Evolutionary conservation across 306 rosid genomes (phyloP).

Genomic region (Betula pendula): DNA sequence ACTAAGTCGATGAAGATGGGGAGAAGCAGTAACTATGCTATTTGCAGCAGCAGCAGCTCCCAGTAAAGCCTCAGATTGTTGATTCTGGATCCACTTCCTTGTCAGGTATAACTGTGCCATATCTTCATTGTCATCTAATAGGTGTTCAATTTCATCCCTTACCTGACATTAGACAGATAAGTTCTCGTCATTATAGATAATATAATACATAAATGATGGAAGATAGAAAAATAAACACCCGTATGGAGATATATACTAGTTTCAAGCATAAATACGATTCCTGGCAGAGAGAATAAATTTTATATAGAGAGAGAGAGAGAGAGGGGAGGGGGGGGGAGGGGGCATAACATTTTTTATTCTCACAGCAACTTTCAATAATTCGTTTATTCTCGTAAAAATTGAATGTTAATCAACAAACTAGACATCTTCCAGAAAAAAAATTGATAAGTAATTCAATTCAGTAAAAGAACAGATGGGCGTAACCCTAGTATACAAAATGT

Average conservation of each 20-base stretch:
- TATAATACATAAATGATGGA: slow-evolving; percentile 11
- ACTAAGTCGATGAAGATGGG: slow-evolving; percentile 54
- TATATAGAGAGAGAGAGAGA: neutral
- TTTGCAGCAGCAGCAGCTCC: slow-evolving; percentile 53
- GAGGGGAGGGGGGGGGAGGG: neutral
- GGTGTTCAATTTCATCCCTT: slow-evolving; percentile 92
- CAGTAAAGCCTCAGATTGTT: slow-evolving; percentile 62
- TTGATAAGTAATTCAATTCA: no score
- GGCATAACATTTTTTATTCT: neutral
- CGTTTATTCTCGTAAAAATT: neutral
- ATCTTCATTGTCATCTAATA: slow-evolving; percentile 93
- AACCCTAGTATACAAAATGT: no score
- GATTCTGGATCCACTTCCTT: slow-evolving; percentile 81
- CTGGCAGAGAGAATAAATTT: neutral
- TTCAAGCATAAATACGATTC: neutral
- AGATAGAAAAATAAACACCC: slow-evolving; percentile 5
- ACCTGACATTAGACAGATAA: slow-evolving; percentile 52
- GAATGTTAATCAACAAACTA: neutral
- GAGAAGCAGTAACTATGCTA: slow-evolving; percentile 32
- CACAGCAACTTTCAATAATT: neutral
- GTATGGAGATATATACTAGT: neutral
- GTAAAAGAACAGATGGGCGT: no score
- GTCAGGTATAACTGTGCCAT: slow-evolving; percentile 95
- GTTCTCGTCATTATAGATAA: slow-evolving; percentile 27
- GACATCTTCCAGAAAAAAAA: no score